Base-by-base conservation (phyloP, 331 rosid genomes). In the Arachis monticola region DNA sequence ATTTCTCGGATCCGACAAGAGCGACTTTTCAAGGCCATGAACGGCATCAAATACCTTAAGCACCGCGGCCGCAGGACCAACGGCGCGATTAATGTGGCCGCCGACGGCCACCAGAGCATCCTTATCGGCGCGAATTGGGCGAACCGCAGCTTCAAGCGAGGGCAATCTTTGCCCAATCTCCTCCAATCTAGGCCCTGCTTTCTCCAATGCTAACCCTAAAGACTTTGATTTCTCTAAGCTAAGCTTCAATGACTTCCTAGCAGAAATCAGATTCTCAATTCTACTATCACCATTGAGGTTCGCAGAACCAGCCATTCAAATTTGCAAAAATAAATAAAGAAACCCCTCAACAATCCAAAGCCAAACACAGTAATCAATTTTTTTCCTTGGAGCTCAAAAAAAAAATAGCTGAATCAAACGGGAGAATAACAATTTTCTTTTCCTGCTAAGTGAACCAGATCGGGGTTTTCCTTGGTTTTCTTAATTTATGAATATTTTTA, bases 31-130 rank as follows among this genome's bases (percentile, higher is more conserved):
- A 0, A 95, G 93, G n/a, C 99, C 99, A 59, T 92, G 99, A 73
- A 92, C 97, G 0, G 99, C 99, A 70, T 95, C 99, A 2, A 95
- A 95, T 73, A 95, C 99, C 88, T 90, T 95, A n/a, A 95, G 92
- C 83, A 95, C 99, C 0, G 99, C 97, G 1, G 97, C 99, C 0
- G 99, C 97, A 1, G 97, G 99, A 27, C 97, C 95, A 27, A 95
- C 99, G 0, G 99, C 99, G 0, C 99, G 89, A 73, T 95, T 92
- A 46, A 95, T 95, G 60, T 95, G 99, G 11, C 99, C 99, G 10
- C 97, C 99, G 40, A 90, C 97, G 0, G 97, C 92, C 5, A 51
- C 88, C 10, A 95, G 97, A 14, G 99, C 99, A 7, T 92, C 97
- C 81, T 84, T 81, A 32, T 92, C 89, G 3, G 97, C 97, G 0